Base-by-base conservation (phyloP, 208 protist genomes). In the Porcisia hertigi region DNA sequence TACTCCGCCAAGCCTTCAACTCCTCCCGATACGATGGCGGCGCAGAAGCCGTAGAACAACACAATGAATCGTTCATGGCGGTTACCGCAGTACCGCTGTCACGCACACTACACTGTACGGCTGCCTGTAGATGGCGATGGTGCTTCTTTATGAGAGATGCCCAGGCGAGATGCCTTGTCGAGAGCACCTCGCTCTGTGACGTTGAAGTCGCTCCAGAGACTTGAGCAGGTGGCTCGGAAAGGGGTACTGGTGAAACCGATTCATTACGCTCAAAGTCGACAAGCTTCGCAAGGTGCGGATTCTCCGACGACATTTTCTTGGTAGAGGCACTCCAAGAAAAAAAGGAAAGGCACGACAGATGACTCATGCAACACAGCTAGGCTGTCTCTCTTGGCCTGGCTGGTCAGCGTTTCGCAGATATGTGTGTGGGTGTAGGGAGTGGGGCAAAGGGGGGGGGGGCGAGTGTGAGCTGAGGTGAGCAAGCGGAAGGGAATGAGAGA, bases 71-170 rank as follows among this genome's bases (percentile, higher is more conserved):
- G 2, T n/a, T 53, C 57, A 53, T 65, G 12, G 39, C 9, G 2
- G 3, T 55, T 41, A 65, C 41, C 67, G 36, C 66, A 34, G 30
- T 73, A 25, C 30, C 67, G 41, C 39, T 52, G 41, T 36, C 41
- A 67, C 63, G 41, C 18, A 67, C 41, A 67, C 41, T 11, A 12
- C n/a, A 60, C 57, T n/a, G 53, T 20, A 80, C 75, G 23, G 75
- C 75, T 1, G 55, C 34, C 45, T 90, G 88, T 18, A 92, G 71
- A 25, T 83, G 76, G 14, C 86, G 82, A 72, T 92, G 88, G 73
- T 90, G 87, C 18, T 83, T 79, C 62, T 92, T 92, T 73, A 92
- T 89, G 39, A 73, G 39, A 18, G 71, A 69, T 12, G 83, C 72
- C 83, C 83, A 87, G 11, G 4, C 23, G 8, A 87, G 36, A 63